Evolutionary conservation across 257 asterid species (phyloP).

Genomic region (Ehretia macrophylla): DNA sequence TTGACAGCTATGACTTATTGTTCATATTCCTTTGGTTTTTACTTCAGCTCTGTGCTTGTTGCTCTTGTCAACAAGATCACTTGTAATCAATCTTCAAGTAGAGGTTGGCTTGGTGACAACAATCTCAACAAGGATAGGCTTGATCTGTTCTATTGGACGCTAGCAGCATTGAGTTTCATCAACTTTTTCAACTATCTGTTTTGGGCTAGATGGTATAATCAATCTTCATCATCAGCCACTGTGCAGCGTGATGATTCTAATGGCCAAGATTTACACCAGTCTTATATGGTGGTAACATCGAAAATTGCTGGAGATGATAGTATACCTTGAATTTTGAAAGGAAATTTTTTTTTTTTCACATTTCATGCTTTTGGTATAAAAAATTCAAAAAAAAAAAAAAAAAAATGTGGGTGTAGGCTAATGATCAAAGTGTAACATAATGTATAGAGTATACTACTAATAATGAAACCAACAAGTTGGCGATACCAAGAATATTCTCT

Average conservation of each 20-base stretch:
- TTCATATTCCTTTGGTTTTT: slow-evolving; percentile 86
- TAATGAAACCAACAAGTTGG: too few species aligned
- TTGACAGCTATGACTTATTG: slow-evolving; percentile 78
- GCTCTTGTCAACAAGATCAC: slow-evolving; percentile 69
- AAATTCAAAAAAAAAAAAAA: too few species aligned
- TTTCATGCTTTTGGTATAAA: neutral
- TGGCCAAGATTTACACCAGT: slow-evolving; percentile 2
- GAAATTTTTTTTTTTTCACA: slow-evolving; percentile 5
- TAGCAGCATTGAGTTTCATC: slow-evolving; percentile 59
- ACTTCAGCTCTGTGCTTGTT: slow-evolving; percentile 71
- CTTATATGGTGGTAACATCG: slow-evolving; percentile 2
- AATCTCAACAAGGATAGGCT: slow-evolving; percentile 70
- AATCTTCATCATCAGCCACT: slow-evolving; percentile 10
- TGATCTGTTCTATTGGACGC: slow-evolving; percentile 73
- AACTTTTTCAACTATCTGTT: slow-evolving; percentile 71
- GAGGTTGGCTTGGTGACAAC: slow-evolving; percentile 71
- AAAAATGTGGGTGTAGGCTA: too few species aligned
- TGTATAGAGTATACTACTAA: too few species aligned
- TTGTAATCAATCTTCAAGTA: slow-evolving; percentile 5
- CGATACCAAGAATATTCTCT: too few species aligned
- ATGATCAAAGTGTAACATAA: too few species aligned
- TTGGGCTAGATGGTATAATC: slow-evolving; percentile 66
- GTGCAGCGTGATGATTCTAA: slow-evolving; percentile 12
- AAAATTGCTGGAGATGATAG: slow-evolving; percentile 42
- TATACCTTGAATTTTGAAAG: slow-evolving; percentile 17